Percentiles rank a stretch among this genome's conserved stretches.
Conservation (phyloP, 2,329 filamentous ascomycete species). For the Fusarium lateritium region DNA sequence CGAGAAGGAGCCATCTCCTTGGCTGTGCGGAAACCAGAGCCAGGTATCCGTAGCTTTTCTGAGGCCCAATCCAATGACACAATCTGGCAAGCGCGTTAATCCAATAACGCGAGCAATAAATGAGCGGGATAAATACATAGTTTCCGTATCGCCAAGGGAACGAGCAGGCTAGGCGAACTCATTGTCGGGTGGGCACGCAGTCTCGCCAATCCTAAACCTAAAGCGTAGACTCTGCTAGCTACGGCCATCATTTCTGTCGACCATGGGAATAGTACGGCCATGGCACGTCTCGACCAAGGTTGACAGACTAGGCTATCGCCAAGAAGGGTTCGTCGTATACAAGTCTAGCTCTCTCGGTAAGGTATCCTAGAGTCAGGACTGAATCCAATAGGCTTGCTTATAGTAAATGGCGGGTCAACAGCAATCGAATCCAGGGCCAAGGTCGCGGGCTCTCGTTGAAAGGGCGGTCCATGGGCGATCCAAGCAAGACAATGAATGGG, state of each 20-base stretch:
- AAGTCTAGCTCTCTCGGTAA: conserved; percentile 21
- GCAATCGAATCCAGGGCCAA: conserved; percentile 43
- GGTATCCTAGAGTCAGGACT: conserved; percentile 14
- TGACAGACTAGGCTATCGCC: conserved; percentile 18
- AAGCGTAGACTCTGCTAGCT: conserved; percentile 6
- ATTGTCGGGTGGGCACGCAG: conserved; percentile 34
- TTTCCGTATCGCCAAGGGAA: conserved; percentile 25
- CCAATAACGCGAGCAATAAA: conserved; percentile 18
- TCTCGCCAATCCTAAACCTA: conserved; percentile 19
- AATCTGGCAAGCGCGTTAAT: conserved; percentile 12
- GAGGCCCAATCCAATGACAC: conserved; percentile 24
- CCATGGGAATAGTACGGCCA: conserved; percentile 34
- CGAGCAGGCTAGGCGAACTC: conserved; percentile 26
- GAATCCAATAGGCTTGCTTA: conserved; percentile 24
- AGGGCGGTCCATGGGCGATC: conserved; percentile 34
- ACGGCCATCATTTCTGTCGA: conserved; percentile 11
- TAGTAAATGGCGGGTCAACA: conserved; percentile 32
- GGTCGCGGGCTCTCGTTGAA: conserved; percentile 38
- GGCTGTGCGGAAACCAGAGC: conserved; percentile 29
- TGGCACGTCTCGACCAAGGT: conserved; percentile 20
- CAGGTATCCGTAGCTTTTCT: conserved; percentile 27
- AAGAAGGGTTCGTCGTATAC: conserved; percentile 33
- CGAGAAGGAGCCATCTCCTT: conserved; percentile 39
- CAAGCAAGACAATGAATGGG: conserved; percentile 24
- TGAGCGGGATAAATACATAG: conserved; percentile 11